Conservation (phyloP, 2,329 filamentous ascomycete genomes). For the Zymoseptoria ardabiliae region DNA sequence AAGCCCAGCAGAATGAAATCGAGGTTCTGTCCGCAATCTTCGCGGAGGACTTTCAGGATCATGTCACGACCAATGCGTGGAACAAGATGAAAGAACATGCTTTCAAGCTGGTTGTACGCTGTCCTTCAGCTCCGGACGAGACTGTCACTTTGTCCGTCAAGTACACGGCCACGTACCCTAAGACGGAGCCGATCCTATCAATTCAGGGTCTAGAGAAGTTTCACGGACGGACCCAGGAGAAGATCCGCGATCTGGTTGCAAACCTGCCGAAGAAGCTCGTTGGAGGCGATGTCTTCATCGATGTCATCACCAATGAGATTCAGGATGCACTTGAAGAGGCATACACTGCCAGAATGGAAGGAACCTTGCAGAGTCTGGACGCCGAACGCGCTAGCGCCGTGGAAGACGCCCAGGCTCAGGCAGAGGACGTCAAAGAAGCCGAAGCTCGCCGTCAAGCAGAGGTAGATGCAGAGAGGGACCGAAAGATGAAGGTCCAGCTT, state of each 20-base stretch:
- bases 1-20: constrained; percentile 81
- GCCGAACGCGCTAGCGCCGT: constrained; percentile 82
- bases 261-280: constrained; percentile 59
- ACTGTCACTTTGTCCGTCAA: constrained; percentile 67
- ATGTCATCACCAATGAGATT: constrained; percentile 53
- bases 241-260: constrained; percentile 61
- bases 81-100: constrained; percentile 74
- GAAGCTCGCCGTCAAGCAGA: constrained; percentile 33
- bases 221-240: constrained; percentile 62
- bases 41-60: constrained; percentile 74
- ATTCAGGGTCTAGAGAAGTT: constrained; percentile 59
- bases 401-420: constrained; percentile 54
- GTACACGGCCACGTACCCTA: constrained; percentile 86
- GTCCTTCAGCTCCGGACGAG: constrained; percentile 65
- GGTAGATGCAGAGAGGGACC: constrained; percentile 52
- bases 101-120: constrained; percentile 72
- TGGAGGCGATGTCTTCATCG: constrained; percentile 56
- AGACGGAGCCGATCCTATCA: constrained; percentile 65
- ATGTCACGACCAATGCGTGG: constrained; percentile 63
- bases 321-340: constrained; percentile 75
- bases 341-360: constrained; percentile 65
- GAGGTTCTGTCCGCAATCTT: constrained; percentile 82
- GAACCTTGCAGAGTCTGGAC: constrained; percentile 75
- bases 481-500: constrained; percentile 62
- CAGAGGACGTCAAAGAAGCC: constrained; percentile 37